Conservation (phyloP, 495 filamentous ascomycete genomes). For the Xylaria curta region DNA sequence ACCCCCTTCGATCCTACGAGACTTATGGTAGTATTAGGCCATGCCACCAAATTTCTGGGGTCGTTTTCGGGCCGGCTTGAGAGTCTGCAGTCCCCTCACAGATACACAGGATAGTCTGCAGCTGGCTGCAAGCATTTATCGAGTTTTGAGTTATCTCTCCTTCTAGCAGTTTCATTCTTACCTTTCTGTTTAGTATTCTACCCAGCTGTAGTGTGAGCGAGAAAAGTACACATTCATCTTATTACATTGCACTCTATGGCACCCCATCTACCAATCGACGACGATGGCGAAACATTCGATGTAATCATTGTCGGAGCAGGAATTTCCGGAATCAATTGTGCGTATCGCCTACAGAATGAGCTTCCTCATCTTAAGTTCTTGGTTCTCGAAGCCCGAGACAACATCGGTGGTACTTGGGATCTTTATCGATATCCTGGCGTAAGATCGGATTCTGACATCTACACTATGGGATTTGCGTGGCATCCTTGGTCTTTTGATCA, state of each 20-base stretch:
- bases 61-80: background rate
- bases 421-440: constrained; percentile 69
- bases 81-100: background rate
- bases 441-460: constrained; percentile 64
- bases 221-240: background rate
- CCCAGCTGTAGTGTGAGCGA: background rate
- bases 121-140: background rate
- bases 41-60: background rate
- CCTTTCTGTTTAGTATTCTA: background rate
- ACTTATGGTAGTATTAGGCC: too few relatives aligned
- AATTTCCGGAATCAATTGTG: constrained; percentile 71
- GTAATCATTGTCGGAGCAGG: constrained; percentile 70
- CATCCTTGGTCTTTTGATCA: constrained; percentile 59
- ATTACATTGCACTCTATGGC: background rate
- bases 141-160: background rate
- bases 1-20: background rate
- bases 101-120: background rate
- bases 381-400: constrained; percentile 62
- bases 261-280: background rate
- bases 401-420: constrained; percentile 68
- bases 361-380: constrained; percentile 56
- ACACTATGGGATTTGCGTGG: constrained; percentile 68
- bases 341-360: constrained; percentile 64
- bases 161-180: background rate
- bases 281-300: constrained; percentile 42